Evolutionary conservation across 2,329 filamentous ascomycete species (phyloP).

Genomic region (Xylariaceae sp.): DNA sequence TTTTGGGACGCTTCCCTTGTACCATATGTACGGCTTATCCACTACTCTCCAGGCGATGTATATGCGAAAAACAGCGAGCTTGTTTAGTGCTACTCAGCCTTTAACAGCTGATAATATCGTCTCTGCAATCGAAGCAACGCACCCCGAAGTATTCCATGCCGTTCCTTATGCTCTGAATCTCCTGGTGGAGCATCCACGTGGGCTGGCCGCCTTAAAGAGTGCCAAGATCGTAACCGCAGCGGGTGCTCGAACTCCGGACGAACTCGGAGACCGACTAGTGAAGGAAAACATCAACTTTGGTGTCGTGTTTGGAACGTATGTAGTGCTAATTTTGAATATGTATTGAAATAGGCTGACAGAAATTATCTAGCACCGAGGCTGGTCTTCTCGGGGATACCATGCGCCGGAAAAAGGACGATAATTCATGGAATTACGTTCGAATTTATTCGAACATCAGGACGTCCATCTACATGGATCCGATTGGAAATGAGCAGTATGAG

Average conservation of each 20-base stretch:
- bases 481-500: conserved; percentile 42
- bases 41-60: conserved; percentile 44
- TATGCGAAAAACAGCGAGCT: conserved; percentile 39
- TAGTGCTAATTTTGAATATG: conserved; percentile 14
- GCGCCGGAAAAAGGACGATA: conserved; percentile 45
- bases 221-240: conserved; percentile 59
- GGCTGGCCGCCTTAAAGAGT: conserved; percentile 50
- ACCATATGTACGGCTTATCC: conserved; percentile 42
- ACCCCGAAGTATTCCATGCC: conserved; percentile 54
- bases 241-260: conserved; percentile 61
- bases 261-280: conserved; percentile 57
- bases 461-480: conserved; percentile 36
- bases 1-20: conserved; percentile 43
- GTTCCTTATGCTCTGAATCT: conserved; percentile 69
- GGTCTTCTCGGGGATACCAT: conserved; percentile 53
- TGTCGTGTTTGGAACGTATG: conserved; percentile 59
- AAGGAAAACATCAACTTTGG: conserved; percentile 57
- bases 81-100: conserved; percentile 41
- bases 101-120: conserved; percentile 30
- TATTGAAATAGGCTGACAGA: not conserved
- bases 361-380: conserved; percentile 54
- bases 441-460: conserved; percentile 45
- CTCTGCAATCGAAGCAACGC: not conserved
- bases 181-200: conserved; percentile 59
- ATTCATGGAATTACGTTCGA: conserved; percentile 64